Evolutionary conservation across 441 rosid genomes (phyloP).

Genomic region (Aleurites moluccanus): DNA sequence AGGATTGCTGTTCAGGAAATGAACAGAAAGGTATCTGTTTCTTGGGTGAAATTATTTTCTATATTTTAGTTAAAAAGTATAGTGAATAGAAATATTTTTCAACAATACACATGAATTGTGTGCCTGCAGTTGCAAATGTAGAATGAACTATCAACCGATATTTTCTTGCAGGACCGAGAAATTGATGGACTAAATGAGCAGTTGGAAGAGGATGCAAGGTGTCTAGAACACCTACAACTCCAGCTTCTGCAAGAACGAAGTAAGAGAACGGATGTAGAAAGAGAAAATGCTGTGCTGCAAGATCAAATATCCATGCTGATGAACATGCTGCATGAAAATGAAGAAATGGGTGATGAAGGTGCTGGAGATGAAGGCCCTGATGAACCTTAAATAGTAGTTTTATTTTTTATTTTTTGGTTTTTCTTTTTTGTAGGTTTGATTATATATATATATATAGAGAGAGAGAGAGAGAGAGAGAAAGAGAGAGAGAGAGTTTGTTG

Average conservation of each 20-base stretch:
- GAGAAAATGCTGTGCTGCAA: slow-evolving; percentile 77
- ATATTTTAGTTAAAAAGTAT: too few species aligned
- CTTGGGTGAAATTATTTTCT: neutral
- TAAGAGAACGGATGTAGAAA: slow-evolving; percentile 71
- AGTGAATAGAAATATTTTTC: too few species aligned
- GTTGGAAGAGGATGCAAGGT: slow-evolving; percentile 79
- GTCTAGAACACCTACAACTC: slow-evolving; percentile 86
- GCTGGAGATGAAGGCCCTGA: slow-evolving; percentile 38
- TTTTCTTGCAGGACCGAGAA: slow-evolving; percentile 73
- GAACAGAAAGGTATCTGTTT: slow-evolving; percentile 77
- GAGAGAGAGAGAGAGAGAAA: too few species aligned
- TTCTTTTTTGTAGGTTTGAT: slow-evolving; percentile 34
- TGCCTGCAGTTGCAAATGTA: neutral
- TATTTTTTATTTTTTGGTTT: slow-evolving; percentile 41
- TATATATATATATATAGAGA: too few species aligned
- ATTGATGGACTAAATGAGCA: slow-evolving; percentile 91
- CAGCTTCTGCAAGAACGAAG: slow-evolving; percentile 82
- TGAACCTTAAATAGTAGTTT: slow-evolving; percentile 50
- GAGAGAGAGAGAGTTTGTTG: too few species aligned
- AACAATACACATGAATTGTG: neutral
- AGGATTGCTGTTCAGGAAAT: slow-evolving; percentile 95
- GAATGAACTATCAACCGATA: neutral
- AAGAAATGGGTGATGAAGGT: slow-evolving; percentile 41
- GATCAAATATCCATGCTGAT: slow-evolving; percentile 84
- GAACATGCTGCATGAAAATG: slow-evolving; percentile 76